phyloP scores from a whole-genome alignment of 805 yeast genomes.

The Sugiyamaella boreocaroliniensis region DNA sequence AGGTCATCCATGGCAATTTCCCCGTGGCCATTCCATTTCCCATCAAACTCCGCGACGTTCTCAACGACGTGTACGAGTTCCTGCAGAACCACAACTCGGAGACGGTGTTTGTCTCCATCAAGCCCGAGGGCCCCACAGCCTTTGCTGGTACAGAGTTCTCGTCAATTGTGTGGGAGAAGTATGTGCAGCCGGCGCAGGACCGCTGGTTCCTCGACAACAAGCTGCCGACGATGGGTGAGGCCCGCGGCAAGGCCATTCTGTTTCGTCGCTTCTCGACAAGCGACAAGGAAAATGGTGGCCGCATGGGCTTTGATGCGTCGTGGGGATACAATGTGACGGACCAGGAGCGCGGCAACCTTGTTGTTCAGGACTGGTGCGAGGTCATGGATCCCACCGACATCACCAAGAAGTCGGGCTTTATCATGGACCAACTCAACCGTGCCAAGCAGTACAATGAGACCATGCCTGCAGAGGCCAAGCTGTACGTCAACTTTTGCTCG shows the following conservation, averaged over 20 bases:
- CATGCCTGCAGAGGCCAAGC: conserved; percentile 37
- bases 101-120: conserved; percentile 58
- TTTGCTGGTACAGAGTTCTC: conserved; percentile 66
- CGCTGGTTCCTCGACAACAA: conserved; percentile 54
- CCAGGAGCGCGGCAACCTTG: conserved; percentile 55
- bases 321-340: conserved; percentile 63
- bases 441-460: conserved; percentile 47
- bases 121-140: conserved; percentile 64
- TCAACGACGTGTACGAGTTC: conserved; percentile 55
- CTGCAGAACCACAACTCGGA: conserved; percentile 49
- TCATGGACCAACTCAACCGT: conserved; percentile 47
- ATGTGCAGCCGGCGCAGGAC: conserved; percentile 43
- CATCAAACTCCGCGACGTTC: conserved; percentile 43
- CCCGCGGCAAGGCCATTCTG: conserved; percentile 58
- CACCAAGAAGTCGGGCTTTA: conserved; percentile 48
- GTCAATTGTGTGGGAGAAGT: conserved; percentile 52
- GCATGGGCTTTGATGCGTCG: conserved; percentile 62
- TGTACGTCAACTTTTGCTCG: conserved; percentile 66
- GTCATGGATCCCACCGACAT: conserved; percentile 47
- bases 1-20: conserved; percentile 69
- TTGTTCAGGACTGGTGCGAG: conserved; percentile 73
- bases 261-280: conserved; percentile 67
- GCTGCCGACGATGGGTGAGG: conserved; percentile 54
- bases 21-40: conserved; percentile 61
- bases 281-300: conserved; percentile 31